Evolutionary conservation across 495 filamentous ascomycete species (phyloP), one percentile per base, ranked within the genome.

Genomic region (Podospora didyma): DNA sequence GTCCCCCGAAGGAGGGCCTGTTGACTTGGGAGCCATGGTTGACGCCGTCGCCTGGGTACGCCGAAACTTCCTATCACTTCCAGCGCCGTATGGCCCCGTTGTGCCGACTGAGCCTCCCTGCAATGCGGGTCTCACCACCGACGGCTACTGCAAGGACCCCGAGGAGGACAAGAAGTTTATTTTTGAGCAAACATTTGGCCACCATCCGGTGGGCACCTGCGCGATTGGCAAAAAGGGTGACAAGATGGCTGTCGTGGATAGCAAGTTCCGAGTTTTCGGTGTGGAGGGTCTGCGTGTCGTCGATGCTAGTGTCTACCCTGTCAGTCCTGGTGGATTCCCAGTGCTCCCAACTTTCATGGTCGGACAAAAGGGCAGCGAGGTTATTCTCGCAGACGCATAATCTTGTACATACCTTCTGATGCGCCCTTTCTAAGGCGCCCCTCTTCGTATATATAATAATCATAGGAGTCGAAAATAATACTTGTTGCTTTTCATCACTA

Each of bases 291-390:
- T 85, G 49, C 69, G 82, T 0, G 79, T 85, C 35, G 81, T 79
- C 1, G 82, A 86, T 66, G 79, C 76, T 17, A 81, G 77, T 52
- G 73, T 79, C 31, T 82, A 85, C 69, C 85, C 83, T 17, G 70
- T 65, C 7, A 59, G 81, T 10, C 75, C 79, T 44, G 77, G 79
- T 14, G 81, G 80, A 12, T 82, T 85, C 52, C 81, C 83, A 0
- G 79, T 83, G 57, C 78, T 84, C 70, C 78, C 79, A 19, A 83
- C 80, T 0, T 86, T 84, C 60, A 82, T 80, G 46, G 75, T 87
- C 58, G 80, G 80, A 3, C 80, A 86, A 65, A 79, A 81, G 56
- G 83, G 78, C 46, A 80, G 79, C 0, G 82, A 83, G 57, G 68
- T 75, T n/a, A 82, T 86, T 46, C 70, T 80, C 49, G 75, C 60